Base-by-base conservation (phyloP, 2,329 filamentous ascomycete genomes). In the Apiospora sp. region DNA sequence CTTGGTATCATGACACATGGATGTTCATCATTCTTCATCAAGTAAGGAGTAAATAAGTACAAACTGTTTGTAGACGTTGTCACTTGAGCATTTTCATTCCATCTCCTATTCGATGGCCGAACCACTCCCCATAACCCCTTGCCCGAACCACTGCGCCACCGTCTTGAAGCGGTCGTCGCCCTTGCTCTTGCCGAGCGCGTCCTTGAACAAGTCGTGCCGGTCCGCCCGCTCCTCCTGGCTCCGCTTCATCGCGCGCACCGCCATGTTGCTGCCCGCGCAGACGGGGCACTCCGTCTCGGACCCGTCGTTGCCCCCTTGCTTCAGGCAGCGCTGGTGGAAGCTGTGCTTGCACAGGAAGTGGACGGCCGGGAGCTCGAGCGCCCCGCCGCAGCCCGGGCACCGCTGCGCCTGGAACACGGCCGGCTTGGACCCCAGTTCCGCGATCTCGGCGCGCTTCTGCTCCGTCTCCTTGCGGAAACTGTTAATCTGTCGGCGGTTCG, bases 311-410 rank as follows among this genome's bases (percentile, higher is more conserved):
- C 80, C 82, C 0, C 74, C 73, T 70, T 87, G 84, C 79, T 94
- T 93, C 58, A 99, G 85, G 82, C 96, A 99, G 67, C 94, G 89
- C 84, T 97, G 94, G 81, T 99, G 96, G 86, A 98, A 99, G 74
- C 92, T 95, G 82, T 99, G 96, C 82, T 97, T 98, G 86, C 96
- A 99, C 75, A 99, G 84, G 81, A 99, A 99, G 81, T 99, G 96
- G 68, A 99, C 95, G 0, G 92, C 94, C 0, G 96, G 96, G 16
- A 98, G 86, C 76, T 98, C 95, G 24, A 98, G 87, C 37, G 90
- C 88, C 49, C 91, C 89, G 22, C 91, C 91, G 81, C 96, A 99
- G 70, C 93, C 92, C 41, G 93, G 92, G 81, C 96, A 99, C 70
- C 96, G 90, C 46, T 95, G 95, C 0, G 95, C 92, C 81, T 97